A percentile compares a stretch with the other conserved stretches of the same genome.
Evolutionary conservation across 192 early-diverging fungal genomes (phyloP).

Genomic region (Chytriomyces sp.): DNA sequence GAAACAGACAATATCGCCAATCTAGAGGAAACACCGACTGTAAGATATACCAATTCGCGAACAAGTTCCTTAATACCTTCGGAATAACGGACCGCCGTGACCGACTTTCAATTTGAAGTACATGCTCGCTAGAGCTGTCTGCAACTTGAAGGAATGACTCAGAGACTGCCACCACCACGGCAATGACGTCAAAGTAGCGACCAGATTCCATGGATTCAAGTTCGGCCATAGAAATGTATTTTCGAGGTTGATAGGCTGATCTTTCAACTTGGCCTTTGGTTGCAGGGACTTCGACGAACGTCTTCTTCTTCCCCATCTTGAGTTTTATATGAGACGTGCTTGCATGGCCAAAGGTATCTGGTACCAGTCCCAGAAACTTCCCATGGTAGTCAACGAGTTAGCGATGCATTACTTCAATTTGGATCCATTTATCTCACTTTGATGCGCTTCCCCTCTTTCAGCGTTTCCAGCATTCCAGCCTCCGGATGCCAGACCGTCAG

Average conservation of each 20-base stretch:
- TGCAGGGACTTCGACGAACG: neutral
- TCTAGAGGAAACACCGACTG: neutral
- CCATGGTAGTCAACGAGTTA: too few species aligned
- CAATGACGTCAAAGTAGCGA: neutral
- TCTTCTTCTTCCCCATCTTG: neutral
- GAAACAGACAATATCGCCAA: neutral
- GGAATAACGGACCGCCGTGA: neutral
- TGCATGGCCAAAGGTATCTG: constrained; percentile 18
- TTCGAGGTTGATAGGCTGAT: neutral
- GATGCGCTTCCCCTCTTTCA: constrained; percentile 61
- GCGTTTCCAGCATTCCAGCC: constrained; percentile 27
- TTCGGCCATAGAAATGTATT: neutral
- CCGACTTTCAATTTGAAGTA: neutral
- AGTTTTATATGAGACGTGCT: neutral
- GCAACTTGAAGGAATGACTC: neutral
- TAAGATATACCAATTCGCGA: neutral
- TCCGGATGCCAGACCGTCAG: constrained; percentile 55
- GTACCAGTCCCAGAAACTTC: constrained; percentile 15
- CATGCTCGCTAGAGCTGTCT: neutral
- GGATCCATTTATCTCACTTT: too few species aligned
- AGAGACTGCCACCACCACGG: neutral
- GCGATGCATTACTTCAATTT: too few species aligned
- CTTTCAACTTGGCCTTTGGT: neutral
- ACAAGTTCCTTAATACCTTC: neutral
- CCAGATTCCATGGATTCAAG: neutral